Conservation (phyloP, 179 eudicot species). For the Amaranthus tricolor region DNA sequence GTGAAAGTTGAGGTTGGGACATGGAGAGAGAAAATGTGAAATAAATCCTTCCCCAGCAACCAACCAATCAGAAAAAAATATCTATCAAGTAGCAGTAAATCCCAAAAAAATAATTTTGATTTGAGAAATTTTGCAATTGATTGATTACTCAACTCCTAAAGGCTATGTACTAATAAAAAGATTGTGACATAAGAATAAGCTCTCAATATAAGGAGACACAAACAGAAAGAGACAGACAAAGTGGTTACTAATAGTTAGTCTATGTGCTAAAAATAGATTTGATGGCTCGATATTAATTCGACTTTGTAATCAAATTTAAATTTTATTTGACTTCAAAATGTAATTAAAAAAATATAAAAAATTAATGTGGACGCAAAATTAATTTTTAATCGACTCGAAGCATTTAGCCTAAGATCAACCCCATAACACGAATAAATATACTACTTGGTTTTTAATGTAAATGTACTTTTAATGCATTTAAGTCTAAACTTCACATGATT, state of each 20-base stretch:
- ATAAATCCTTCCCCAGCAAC: constrained; percentile 9
- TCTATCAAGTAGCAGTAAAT: constrained; percentile 18
- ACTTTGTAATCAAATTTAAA: no score
- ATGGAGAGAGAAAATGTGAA: constrained; percentile 5
- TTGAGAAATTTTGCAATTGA: constrained; percentile 7
- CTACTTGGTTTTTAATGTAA: constrained; percentile 1
- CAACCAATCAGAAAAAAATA: constrained; percentile 26
- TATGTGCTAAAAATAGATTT: no score
- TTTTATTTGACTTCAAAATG: no score
- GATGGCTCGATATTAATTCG: no score
- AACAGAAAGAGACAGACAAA: background rate
- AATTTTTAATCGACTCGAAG: no score
- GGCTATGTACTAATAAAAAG: background rate
- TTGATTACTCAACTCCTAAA: background rate
- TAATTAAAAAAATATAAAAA: no score
- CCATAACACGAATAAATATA: no score
- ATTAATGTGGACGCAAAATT: no score
- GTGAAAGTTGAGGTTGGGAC: constrained; percentile 12
- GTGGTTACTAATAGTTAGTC: background rate
- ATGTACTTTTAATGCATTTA: background rate
- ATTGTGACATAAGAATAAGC: constrained; percentile 11
- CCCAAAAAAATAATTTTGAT: constrained; percentile 26
- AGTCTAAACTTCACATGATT: constrained; percentile 21
- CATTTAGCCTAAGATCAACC: no score
- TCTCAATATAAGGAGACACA: background rate